Conservation (phyloP, 2,329 filamentous ascomycete species). For the Alternaria burnsii region DNA sequence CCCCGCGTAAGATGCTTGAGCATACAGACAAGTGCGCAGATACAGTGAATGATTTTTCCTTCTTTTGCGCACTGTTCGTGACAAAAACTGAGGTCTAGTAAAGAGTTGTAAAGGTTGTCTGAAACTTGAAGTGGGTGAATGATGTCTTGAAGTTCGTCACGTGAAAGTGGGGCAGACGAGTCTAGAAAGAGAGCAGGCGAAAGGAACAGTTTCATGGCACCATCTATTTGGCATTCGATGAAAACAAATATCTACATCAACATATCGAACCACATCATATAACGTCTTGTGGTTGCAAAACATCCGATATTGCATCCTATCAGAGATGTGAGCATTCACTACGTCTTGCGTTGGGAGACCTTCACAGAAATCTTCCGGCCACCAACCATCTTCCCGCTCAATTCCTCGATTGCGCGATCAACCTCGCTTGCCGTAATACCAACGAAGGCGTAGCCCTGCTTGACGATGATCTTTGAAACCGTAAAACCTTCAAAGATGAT, state of each 20-base stretch:
- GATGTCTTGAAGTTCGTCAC: not conserved
- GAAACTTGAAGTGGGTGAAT: not conserved
- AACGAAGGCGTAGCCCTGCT: not conserved
- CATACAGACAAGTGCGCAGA: too few species aligned
- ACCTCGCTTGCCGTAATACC: not conserved
- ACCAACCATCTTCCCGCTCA: not conserved
- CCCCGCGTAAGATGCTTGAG: too few species aligned
- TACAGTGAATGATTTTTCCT: too few species aligned
- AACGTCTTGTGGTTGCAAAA: too few species aligned
- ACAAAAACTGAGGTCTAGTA: too few species aligned
- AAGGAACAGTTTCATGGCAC: not conserved
- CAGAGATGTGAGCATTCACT: not conserved
- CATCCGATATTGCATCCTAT: not conserved
- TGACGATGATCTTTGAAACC: not conserved
- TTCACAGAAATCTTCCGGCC: not conserved
- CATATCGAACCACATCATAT: not conserved
- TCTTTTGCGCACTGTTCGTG: too few species aligned
- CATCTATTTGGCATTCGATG: not conserved
- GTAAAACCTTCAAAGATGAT: not conserved
- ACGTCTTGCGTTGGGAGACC: not conserved
- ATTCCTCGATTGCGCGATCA: not conserved
- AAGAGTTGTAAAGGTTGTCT: not conserved
- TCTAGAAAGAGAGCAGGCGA: not conserved
- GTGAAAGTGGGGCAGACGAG: not conserved
- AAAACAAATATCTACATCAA: not conserved